Evolutionary conservation across 495 filamentous ascomycete species (phyloP), one percentile per base, ranked within the genome.

Genomic region (Hypoxylon fuscum): DNA sequence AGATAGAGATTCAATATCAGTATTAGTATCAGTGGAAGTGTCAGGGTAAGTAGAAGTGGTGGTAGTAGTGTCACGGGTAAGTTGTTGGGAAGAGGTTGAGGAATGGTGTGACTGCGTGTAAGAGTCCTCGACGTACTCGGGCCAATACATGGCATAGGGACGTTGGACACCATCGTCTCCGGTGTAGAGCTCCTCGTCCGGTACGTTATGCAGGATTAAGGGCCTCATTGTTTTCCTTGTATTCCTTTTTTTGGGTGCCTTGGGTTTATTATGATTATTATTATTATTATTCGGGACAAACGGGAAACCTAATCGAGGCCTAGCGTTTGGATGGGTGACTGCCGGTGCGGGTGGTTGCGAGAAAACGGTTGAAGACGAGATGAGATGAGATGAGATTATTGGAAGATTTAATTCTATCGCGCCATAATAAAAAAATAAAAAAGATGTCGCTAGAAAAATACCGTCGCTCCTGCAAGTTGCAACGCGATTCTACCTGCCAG

Each of bases 121-220:
- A n/a, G n/a, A n/a, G n/a, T n/a, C n/a, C n/a, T n/a, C n/a, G n/a
- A 66, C 80, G 32, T 76, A 85, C 83, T 81, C 77, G 59, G 80
- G 77, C 60, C 79, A 84, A 42, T 83, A 68, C 79, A 85, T 79
- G 38, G 80, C 83, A 55, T 83, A 85, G 11, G 83, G 83, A 55
- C 83, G 72, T 55, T 80, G 74, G 42, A 84, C 67, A 44, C 83
- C 83, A 70, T 85, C 83, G 35, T 83, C 79, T 43, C 83, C 83
- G 9, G 81, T 73, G 58, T 84, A 85, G 11, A 83, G 76, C 64
- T 85, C 83, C 23, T 84, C 82, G 60, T 84, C 82, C 44, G 83
- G 81, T 21, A 85, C 83, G 64, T 85, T 84, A 70, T 85, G 83
- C 21, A 85, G 70, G 62, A 85, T 83, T 38, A 85, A 72, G 40